These are phyloP conservation scores for Paecilomyces sp. DNA, from an alignment of 2,329 filamentous ascomycete species.

Conservation along the genomic window DNA sequence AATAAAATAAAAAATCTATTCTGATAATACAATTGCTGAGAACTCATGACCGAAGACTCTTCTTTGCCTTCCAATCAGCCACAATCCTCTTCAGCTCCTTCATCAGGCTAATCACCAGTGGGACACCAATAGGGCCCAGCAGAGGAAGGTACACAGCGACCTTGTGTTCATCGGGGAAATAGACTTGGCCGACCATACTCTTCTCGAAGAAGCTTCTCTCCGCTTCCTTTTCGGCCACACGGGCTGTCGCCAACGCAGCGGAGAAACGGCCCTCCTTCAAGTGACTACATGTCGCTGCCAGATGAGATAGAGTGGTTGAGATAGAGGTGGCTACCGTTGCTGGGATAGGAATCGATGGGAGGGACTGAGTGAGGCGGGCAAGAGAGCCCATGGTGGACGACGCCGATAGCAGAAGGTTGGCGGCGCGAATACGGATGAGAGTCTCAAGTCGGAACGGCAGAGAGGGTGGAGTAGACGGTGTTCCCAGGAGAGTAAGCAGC, in stretches of 20 bases:
- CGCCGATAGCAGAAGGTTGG: slow-evolving; percentile 77
- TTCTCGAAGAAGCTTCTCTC: slow-evolving; percentile 97
- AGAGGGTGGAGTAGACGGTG: slow-evolving; percentile 69
- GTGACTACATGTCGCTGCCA: slow-evolving; percentile 68
- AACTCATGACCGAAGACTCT: neutral
- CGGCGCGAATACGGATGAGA: slow-evolving; percentile 75
- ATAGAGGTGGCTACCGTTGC: slow-evolving; percentile 80
- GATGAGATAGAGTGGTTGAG: slow-evolving; percentile 66
- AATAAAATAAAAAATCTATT: too few relatives aligned
- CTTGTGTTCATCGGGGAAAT: slow-evolving; percentile 98
- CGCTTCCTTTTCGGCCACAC: slow-evolving; percentile 78
- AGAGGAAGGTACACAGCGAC: slow-evolving; percentile 91
- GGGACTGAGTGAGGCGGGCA: slow-evolving; percentile 71
- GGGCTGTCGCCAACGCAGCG: slow-evolving; percentile 67
- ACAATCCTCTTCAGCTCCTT: slow-evolving; percentile 65
- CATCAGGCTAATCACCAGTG: slow-evolving; percentile 72
- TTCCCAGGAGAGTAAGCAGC: slow-evolving; percentile 77
- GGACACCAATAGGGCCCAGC: slow-evolving; percentile 83
- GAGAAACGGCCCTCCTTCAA: slow-evolving; percentile 57
- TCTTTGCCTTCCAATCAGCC: slow-evolving; percentile 22
- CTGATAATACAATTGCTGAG: neutral
- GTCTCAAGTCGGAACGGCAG: slow-evolving; percentile 79
- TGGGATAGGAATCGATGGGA: slow-evolving; percentile 88
- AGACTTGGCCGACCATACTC: slow-evolving; percentile 97
- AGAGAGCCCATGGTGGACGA: slow-evolving; percentile 92